A percentile compares a stretch with the other conserved stretches of the same genome.
Conservation (phyloP, 2,329 filamentous ascomycete genomes). For the Cryphonectria naterciae region DNA sequence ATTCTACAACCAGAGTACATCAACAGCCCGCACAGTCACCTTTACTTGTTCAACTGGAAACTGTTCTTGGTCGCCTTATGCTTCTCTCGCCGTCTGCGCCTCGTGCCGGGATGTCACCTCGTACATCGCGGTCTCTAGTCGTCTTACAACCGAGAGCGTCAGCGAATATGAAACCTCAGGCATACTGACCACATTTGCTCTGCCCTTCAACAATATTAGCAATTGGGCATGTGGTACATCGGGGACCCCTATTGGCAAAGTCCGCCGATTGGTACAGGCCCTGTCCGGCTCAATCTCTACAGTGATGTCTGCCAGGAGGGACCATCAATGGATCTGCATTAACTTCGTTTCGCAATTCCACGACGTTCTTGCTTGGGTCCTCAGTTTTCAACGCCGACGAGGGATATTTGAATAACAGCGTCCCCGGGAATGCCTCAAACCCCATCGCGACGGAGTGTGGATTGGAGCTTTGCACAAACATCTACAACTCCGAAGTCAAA, state of each 20-base stretch:
- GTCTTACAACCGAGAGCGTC: background rate
- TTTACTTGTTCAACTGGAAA: background rate
- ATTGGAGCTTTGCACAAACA: background rate
- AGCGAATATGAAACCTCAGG: background rate
- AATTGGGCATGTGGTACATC: background rate
- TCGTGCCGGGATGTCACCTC: constrained; percentile 4
- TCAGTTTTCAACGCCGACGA: constrained; percentile 1
- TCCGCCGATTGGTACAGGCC: background rate
- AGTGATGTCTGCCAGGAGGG: background rate
- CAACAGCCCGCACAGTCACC: background rate
- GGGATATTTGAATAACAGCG: background rate
- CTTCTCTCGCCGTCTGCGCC: background rate
- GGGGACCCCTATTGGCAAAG: background rate
- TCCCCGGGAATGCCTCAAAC: background rate
- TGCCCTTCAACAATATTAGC: constrained; percentile 3
- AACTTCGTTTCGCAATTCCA: background rate
- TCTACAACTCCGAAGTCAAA: background rate
- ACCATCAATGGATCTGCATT: background rate
- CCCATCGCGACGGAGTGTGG: background rate
- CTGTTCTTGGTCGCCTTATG: constrained; percentile 2
- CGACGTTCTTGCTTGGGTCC: background rate
- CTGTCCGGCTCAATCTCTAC: background rate
- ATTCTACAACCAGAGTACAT: background rate
- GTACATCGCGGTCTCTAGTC: background rate
- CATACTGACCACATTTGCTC: background rate